phyloP scores from a whole-genome alignment of 495 filamentous ascomycete species.

The Talaromyces adpressus region DNA sequence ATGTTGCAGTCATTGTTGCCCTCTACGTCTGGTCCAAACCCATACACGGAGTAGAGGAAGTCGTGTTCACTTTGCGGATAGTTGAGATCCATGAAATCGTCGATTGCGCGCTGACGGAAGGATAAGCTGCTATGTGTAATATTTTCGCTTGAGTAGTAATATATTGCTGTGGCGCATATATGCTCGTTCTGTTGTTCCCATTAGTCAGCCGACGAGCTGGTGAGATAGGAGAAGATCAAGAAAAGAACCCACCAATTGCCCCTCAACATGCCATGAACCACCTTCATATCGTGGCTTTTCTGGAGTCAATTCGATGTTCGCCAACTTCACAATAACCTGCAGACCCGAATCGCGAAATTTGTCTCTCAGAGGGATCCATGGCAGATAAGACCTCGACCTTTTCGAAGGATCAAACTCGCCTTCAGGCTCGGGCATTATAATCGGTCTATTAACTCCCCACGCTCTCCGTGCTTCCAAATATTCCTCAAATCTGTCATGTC shows the following conservation, averaged over 20 bases:
- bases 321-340: constrained; percentile 58
- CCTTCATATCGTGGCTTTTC: constrained; percentile 45
- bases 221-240: neutral
- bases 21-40: constrained; percentile 11
- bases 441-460: neutral
- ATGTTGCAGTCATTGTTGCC: neutral
- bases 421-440: constrained; percentile 28
- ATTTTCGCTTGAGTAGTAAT: constrained; percentile 57
- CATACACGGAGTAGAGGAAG: constrained; percentile 25
- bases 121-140: constrained; percentile 46
- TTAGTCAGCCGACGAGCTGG: no score
- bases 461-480: no score
- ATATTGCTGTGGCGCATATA: constrained; percentile 52
- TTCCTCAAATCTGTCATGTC: no score
- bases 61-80: constrained; percentile 24
- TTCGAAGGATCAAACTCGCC: constrained; percentile 15
- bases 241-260: constrained; percentile 28
- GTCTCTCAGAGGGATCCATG: constrained; percentile 18
- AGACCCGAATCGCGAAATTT: constrained; percentile 28
- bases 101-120: constrained; percentile 35
- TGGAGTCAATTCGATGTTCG: constrained; percentile 53
- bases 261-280: constrained; percentile 49
- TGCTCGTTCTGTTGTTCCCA: constrained; percentile 34
- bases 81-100: neutral
- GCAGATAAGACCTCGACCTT: neutral